These are phyloP conservation scores for Canavalia gladiata DNA, from an alignment of 306 rosid genomes.

Conservation along the genomic window DNA sequence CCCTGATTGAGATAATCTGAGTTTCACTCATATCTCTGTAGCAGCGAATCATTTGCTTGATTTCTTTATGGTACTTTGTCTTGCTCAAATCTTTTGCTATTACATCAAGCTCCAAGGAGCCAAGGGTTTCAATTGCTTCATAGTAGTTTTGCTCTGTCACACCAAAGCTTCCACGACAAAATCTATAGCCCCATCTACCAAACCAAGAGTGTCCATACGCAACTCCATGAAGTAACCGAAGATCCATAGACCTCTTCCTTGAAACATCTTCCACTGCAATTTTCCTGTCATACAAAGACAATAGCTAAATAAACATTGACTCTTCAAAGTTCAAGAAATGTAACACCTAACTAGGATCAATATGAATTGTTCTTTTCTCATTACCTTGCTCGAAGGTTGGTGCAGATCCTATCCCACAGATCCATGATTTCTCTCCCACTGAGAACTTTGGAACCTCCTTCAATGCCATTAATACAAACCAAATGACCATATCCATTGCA, in stretches of 20 bases:
- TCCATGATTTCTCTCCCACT: slow-evolving; percentile 87
- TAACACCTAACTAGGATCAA: not conserved
- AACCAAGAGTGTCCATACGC: slow-evolving; percentile 95
- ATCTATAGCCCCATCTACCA: slow-evolving; percentile 88
- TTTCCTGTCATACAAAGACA: slow-evolving; percentile 61
- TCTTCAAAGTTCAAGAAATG: slow-evolving; percentile 6
- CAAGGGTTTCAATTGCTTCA: slow-evolving; percentile 65
- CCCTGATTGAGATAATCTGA: slow-evolving; percentile 67
- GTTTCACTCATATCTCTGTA: slow-evolving; percentile 89
- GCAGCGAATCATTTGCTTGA: slow-evolving; percentile 71
- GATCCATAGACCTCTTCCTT: slow-evolving; percentile 82
- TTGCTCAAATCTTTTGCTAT: slow-evolving; percentile 53
- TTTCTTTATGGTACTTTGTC: slow-evolving; percentile 52
- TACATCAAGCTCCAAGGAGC: slow-evolving; percentile 69
- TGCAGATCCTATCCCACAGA: slow-evolving; percentile 88
- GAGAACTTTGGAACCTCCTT: slow-evolving; percentile 81
- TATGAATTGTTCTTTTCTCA: not conserved
- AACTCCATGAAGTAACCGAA: slow-evolving; percentile 86
- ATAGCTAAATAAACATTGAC: not conserved
- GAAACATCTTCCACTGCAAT: slow-evolving; percentile 76
- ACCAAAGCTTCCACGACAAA: slow-evolving; percentile 83
- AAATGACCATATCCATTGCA: slow-evolving; percentile 89
- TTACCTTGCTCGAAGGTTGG: slow-evolving; percentile 71
- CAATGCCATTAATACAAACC: slow-evolving; percentile 79
- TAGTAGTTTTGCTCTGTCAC: slow-evolving; percentile 63